Base-by-base conservation (phyloP, 2,329 filamentous ascomycete genomes). In the Fusarium duplospermum region DNA sequence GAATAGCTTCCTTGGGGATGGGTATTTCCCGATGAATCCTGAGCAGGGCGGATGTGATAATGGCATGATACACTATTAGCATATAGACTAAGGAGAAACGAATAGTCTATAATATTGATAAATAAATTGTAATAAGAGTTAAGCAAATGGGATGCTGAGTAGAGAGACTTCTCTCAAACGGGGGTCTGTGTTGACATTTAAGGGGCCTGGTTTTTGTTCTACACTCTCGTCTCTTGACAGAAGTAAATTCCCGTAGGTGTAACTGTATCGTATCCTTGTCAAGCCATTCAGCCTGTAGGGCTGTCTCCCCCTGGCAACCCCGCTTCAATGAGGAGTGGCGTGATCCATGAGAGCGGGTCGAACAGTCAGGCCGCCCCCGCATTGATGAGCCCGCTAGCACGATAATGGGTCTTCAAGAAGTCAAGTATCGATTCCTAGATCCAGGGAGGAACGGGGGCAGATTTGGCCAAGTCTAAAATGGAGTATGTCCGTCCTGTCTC, bases 1-100 rank as follows among this genome's bases (percentile, higher is more conserved):
- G 62, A 65, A 60, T 8, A 65, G 62, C 2, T 65, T 65, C 18
- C 38, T 65, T n/a, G 52, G 62, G 6, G 62, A 65, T 8, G 62
- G 29, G 9, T 65, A 38, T 31, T 60, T 65, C 7, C 40, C 62
- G 1, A 60, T 31, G 24, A 22, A 29, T 14, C 20, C 31, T 10
- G 62, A 65, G 4, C 62, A 60, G n/a, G 27, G 42, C 1, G 42
- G 54, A 6, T 52, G 35, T 40, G 54, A 38, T 50, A 60, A 24
- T 24, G 33, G 29, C 5, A 62, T 62, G 59, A 60, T 64, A 22
- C 38, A 27, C 11, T 56, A 33, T 18, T 18, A 45, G 47, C 29
- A 63, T 31, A 31, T 4, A 20, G 9, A 50, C 16, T 6, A 29
- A 13, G 24, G 27, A 54, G 47, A 11, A 54, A 31, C 4, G 4